Conservation (phyloP, 305 asterid species). For the Rubia tinctorum region DNA sequence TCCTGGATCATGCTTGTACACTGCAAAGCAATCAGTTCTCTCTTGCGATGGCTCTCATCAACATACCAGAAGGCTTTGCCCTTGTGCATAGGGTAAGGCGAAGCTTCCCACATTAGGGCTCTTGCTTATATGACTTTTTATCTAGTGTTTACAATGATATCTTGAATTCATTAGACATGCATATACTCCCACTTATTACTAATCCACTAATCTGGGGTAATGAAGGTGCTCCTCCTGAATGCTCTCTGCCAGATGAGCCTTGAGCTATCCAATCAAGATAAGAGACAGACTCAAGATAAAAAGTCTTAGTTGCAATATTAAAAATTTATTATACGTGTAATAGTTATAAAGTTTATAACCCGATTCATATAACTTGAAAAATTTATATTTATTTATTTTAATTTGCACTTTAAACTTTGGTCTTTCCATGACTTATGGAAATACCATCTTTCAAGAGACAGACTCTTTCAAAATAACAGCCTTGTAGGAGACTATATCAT, state of each 20-base stretch:
- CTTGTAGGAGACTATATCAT: too few relatives aligned
- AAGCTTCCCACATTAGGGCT: not conserved
- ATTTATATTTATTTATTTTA: too few relatives aligned
- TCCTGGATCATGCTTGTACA: slow-evolving; percentile 32
- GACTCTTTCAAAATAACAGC: too few relatives aligned
- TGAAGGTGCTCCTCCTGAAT: not conserved
- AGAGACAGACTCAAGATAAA: too few relatives aligned
- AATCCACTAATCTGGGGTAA: not conserved
- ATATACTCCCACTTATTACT: not conserved
- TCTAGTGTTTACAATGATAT: not conserved
- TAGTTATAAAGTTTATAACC: too few relatives aligned
- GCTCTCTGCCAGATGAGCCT: not conserved
- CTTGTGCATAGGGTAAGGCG: slow-evolving; percentile 24
- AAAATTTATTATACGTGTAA: too few relatives aligned
- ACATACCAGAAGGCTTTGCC: slow-evolving; percentile 27
- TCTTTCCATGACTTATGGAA: too few relatives aligned
- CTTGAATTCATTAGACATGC: not conserved
- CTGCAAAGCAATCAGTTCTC: slow-evolving; percentile 20
- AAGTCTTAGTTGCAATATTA: too few relatives aligned
- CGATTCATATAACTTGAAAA: too few relatives aligned
- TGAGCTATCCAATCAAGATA: not conserved
- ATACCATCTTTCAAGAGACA: too few relatives aligned
- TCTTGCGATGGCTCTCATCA: slow-evolving; percentile 30
- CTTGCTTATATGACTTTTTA: not conserved
- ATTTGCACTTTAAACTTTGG: too few relatives aligned